Percentiles rank a stretch among this genome's conserved stretches.
Conservation (phyloP, 108 stramenopile species). For the Cyclostephanos tholiformis region DNA sequence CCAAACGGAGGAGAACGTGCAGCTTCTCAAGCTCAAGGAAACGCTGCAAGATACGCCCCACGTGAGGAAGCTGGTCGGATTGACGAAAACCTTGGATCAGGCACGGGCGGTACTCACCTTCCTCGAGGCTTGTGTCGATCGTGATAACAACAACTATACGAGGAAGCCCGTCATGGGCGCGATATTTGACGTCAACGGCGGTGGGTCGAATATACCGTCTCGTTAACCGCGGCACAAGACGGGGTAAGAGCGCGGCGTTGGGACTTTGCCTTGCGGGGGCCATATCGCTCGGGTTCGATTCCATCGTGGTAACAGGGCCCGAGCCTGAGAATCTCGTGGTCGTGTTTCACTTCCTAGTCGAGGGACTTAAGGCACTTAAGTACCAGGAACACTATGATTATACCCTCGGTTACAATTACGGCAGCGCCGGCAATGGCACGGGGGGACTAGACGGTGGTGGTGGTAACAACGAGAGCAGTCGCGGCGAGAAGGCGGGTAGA, state of each 20-base stretch:
- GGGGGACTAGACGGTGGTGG: not conserved
- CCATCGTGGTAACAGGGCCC: constrained; percentile 95
- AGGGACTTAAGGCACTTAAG: constrained; percentile 92
- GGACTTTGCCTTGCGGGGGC: constrained; percentile 97
- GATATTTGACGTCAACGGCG: constrained; percentile 3
- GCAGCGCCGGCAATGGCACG: constrained; percentile 1
- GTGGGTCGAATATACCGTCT: constrained; percentile 64
- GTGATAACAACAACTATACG: constrained; percentile 39
- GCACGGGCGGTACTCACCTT: constrained; percentile 93
- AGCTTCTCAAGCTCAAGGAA: constrained; percentile 84
- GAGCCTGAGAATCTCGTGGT: constrained; percentile 97
- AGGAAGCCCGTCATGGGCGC: constrained; percentile 1
- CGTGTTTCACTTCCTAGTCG: constrained; percentile 95
- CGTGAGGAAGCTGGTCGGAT: constrained; percentile 90
- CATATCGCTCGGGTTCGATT: constrained; percentile 93
- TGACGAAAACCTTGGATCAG: constrained; percentile 96
- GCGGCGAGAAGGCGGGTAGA: constrained; percentile 63
- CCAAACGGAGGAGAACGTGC: constrained; percentile 66
- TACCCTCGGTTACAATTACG: constrained; percentile 76
- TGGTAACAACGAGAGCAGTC: not conserved
- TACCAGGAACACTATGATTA: constrained; percentile 98
- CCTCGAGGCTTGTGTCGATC: constrained; percentile 93
- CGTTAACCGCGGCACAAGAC: constrained; percentile 88
- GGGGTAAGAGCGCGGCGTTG: constrained; percentile 98
- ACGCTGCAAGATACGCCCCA: constrained; percentile 92